Percentiles rank a stretch among this genome's conserved stretches.
Evolutionary conservation across 305 asterid species (phyloP).

Genomic region (Salvia sclarea): DNA sequence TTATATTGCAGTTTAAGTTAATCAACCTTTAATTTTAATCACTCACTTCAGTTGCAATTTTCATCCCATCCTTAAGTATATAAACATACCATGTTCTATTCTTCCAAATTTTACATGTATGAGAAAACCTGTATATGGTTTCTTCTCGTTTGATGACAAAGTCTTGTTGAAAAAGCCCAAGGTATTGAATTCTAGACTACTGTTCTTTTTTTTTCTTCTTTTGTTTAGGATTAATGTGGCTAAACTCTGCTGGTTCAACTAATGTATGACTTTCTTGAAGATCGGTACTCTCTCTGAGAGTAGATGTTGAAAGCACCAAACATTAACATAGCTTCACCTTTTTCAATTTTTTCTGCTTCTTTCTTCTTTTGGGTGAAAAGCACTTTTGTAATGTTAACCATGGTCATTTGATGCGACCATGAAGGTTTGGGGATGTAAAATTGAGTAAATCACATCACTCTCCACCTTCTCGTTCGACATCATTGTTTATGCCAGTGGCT

Average conservation of each 20-base stretch:
- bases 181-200: not conserved
- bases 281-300: not conserved
- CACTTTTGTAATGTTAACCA: not conserved
- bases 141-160: not conserved
- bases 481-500: not conserved
- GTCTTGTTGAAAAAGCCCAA: not conserved
- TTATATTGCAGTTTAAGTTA: not conserved
- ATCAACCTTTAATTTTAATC: not conserved
- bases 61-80: not conserved
- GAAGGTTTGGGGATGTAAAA: not conserved
- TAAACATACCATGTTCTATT: not conserved
- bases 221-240: not conserved
- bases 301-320: conserved; percentile 21
- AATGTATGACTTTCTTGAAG: not conserved
- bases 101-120: not conserved
- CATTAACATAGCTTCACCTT: not conserved
- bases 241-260: not conserved
- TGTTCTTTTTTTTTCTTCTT: not conserved
- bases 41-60: not conserved
- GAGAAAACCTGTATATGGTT: not conserved
- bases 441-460: not conserved
- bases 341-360: too few relatives aligned
- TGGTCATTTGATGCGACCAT: not conserved
- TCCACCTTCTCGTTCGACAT: not conserved
- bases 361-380: not conserved